These are phyloP conservation scores for Magnolia officinalis DNA, from an alignment of 164 flowering plant genomes.

Conservation along the genomic window DNA sequence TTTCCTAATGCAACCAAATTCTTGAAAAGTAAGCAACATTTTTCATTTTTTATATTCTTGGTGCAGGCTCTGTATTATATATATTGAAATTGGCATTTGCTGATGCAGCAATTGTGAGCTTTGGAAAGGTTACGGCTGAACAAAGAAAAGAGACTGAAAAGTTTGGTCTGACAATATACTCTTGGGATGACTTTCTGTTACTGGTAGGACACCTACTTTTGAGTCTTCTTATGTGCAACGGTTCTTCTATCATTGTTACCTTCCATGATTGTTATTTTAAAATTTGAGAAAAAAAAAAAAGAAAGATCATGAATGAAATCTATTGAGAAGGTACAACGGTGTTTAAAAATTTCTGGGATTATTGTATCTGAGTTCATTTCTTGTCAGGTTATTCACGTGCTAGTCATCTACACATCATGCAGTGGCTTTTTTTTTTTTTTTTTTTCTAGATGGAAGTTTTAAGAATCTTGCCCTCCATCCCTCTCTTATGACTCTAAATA, in stretches of 20 bases:
- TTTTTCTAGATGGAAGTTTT: no score
- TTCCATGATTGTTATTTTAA: not conserved
- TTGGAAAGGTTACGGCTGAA: conserved; percentile 70
- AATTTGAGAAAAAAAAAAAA: no score
- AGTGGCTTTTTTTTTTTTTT: no score
- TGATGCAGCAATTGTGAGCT: conserved; percentile 79
- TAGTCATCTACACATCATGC: no score
- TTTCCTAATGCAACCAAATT: conserved; percentile 52
- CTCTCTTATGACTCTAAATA: no score
- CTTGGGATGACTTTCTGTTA: conserved; percentile 83
- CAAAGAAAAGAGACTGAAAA: conserved; percentile 57
- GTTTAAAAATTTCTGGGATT: no score
- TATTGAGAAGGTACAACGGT: no score
- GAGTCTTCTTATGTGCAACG: not conserved
- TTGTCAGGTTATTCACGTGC: no score
- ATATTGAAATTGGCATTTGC: not conserved
- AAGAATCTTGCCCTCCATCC: no score
- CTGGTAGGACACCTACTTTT: conserved; percentile 46
- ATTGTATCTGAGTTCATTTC: no score
- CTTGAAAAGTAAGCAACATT: conserved; percentile 64
- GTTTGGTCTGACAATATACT: conserved; percentile 52
- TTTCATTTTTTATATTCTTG: not conserved
- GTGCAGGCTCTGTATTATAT: not conserved
- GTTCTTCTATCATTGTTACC: not conserved
- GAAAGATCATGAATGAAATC: no score